A percentile compares a stretch with the other conserved stretches of the same genome.
These are phyloP conservation scores for Anastatica hierochuntica DNA, from an alignment of 345 rosid species.

Conservation along the genomic window DNA sequence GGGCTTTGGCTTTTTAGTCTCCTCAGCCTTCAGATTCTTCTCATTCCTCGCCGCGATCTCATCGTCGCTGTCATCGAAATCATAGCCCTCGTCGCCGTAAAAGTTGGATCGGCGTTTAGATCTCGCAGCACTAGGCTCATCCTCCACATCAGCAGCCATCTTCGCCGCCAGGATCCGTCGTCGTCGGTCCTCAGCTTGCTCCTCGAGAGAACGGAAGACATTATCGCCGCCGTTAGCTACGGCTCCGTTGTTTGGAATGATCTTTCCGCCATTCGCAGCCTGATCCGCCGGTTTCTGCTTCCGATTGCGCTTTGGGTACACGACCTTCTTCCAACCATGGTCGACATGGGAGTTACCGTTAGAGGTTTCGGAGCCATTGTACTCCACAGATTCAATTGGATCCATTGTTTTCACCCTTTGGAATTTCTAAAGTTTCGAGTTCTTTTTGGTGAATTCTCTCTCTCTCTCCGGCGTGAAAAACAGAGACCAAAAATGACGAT, in stretches of 20 bases:
- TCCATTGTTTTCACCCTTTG: slow-evolving; percentile 22
- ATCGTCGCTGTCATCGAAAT: slow-evolving; percentile 34
- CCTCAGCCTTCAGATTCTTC: slow-evolving; percentile 26
- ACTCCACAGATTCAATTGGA: slow-evolving; percentile 27
- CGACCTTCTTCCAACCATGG: slow-evolving; percentile 72
- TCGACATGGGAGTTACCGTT: slow-evolving; percentile 29
- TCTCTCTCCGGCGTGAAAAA: slow-evolving; percentile 21
- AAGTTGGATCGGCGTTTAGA: slow-evolving; percentile 30
- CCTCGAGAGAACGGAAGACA: slow-evolving; percentile 41
- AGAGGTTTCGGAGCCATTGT: slow-evolving; percentile 26
- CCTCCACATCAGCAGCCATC: slow-evolving; percentile 20
- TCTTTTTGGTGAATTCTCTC: background rate
- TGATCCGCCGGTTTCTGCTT: slow-evolving; percentile 39
- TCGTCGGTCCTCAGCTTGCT: slow-evolving; percentile 46
- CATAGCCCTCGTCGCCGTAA: slow-evolving; percentile 26
- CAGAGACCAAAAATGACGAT: slow-evolving; percentile 13
- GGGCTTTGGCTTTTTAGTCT: slow-evolving; percentile 32
- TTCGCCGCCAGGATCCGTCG: slow-evolving; percentile 34
- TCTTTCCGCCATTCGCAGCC: slow-evolving; percentile 20
- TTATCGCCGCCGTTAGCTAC: slow-evolving; percentile 27
- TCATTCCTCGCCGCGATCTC: slow-evolving; percentile 23
- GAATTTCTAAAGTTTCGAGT: background rate
- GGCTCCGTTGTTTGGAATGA: slow-evolving; percentile 5
- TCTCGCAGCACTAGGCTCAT: slow-evolving; percentile 9
- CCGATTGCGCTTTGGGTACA: slow-evolving; percentile 51